Base-by-base conservation (phyloP, 1,284 basidiomycete genomes). In the Gymnopus androsaceus region DNA sequence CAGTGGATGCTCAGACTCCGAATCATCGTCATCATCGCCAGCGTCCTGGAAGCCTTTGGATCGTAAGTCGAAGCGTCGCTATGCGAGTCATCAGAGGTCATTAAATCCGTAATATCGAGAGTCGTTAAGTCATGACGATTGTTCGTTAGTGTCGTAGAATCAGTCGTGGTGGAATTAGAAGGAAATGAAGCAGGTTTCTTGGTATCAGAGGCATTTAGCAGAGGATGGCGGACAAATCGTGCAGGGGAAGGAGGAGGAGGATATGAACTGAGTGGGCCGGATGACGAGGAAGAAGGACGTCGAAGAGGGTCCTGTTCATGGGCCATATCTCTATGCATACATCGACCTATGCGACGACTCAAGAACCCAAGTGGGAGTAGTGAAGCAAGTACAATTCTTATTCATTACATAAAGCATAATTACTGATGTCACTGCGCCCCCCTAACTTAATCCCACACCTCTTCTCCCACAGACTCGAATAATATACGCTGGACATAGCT, bases 181-280 rank as follows among this genome's bases (percentile, higher is more conserved):
- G 42, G 34, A n/a, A 30, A 28, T 11, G 47, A 54, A 17, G 25
- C 8, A 28, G 53, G 28, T 19, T 30, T 12, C 9, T 14, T 15
- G 44, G 2, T 54, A 27, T 34, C 31, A 27, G 31, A 44, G 21
- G 27, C 7, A 50, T 7, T 51, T 30, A 30, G 50, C n/a, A 37
- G 42, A 19, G 53, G 55, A 19, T 60, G 46, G n/a, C 63, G 56
- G 25, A 74, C 66, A 54, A 76, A 75, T 42, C 73, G 67, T 23
- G 73, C 73, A 51, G 68, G 70, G 25, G 69, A 66, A 40, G 60
- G 65, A 36, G 34, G 49, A 41, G 50, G 23, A 54, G 46, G 14
- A n/a, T 28, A 19, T 2, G 40, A 45, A 49, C 19, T 21, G 27
- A 9, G 11, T 23, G 17, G 34, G 38, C 17, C 27, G 2, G 51